Evolutionary conservation across 2,329 filamentous ascomycete genomes (phyloP).

Genomic region (Colletotrichum noveboracense): DNA sequence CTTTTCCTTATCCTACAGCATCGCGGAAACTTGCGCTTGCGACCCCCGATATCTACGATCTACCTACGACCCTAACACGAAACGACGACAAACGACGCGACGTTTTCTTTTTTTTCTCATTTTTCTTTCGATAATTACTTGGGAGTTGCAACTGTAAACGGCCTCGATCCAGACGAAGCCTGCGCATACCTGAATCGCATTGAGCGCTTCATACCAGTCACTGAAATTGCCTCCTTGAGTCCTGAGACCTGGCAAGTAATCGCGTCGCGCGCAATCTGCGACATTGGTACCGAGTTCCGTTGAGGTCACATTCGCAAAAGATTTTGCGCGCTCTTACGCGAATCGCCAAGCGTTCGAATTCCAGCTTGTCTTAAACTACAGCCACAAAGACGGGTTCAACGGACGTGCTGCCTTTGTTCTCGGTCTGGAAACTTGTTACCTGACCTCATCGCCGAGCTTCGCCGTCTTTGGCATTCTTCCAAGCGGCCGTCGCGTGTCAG

Average conservation of each 20-base stretch:
- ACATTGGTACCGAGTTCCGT: not conserved
- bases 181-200: not conserved
- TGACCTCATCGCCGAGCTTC: not conserved
- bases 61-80: conserved; percentile 5
- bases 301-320: not conserved
- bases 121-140: not conserved
- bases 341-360: not conserved
- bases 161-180: conserved; percentile 8
- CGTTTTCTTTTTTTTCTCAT: not conserved
- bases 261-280: not conserved
- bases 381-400: not conserved
- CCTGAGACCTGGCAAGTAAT: not conserved
- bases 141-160: not conserved
- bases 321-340: not conserved
- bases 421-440: not conserved
- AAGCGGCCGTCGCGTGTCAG: conserved; percentile 24
- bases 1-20: conserved; percentile 8
- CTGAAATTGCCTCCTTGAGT: not conserved
- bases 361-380: conserved; percentile 2
- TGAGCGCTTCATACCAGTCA: not conserved
- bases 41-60: conserved; percentile 1
- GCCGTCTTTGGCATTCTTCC: not conserved
- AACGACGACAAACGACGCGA: conserved; percentile 7
- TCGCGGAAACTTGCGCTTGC: conserved; percentile 1
- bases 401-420: conserved; percentile 8